Base-by-base conservation (phyloP, 2,329 filamentous ascomycete species). In the Nothopassalora personata region DNA sequence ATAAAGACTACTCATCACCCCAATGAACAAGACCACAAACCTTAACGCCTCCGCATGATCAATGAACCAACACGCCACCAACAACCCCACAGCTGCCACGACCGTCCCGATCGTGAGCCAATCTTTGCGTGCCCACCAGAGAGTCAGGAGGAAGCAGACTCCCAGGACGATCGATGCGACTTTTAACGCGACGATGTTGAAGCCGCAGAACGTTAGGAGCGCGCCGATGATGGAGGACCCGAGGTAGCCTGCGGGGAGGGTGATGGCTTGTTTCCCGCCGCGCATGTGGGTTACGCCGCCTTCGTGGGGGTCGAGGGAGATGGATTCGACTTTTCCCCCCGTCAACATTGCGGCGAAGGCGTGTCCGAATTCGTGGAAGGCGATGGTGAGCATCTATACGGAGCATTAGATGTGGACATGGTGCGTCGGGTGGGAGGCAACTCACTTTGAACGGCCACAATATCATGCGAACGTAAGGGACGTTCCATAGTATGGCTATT, bases 1-100 rank as follows among this genome's bases (percentile, higher is more conserved):
- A 73, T 92, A 92, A 1, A 92, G 80, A 1, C 85, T 86, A 6
- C 85, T 88, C 89, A 92, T 91, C 66, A 91, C 88, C 46, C 89
- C 89, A 61, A 92, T 90, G 68, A 92, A 92, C 30, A 92, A 80
- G 77, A 84, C 60, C 18, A 61, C 82, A 69, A 88, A 92, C 60
- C 88, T 79, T 72, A 92, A 74, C 4, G 88, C 82, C 73, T 90
- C 84, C 0, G 87, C 89, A 71, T 91, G 87, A 4, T 81, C 80
- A 68, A 92, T 91, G 73, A 92, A 92, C 89, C 89, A 92, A 70
- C 86, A 90, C 0, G 80, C 89, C 1, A 91, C 77, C 28, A 92
- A 72, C 67, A 92, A 71, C 0, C 86, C 89, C 1, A 91, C 84
- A 0, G 88, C 88, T 5, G 86, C 75, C 7, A 91, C 71, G 8